These are phyloP conservation scores for Prunus mira DNA, from an alignment of 306 rosid genomes.

Conservation along the genomic window DNA sequence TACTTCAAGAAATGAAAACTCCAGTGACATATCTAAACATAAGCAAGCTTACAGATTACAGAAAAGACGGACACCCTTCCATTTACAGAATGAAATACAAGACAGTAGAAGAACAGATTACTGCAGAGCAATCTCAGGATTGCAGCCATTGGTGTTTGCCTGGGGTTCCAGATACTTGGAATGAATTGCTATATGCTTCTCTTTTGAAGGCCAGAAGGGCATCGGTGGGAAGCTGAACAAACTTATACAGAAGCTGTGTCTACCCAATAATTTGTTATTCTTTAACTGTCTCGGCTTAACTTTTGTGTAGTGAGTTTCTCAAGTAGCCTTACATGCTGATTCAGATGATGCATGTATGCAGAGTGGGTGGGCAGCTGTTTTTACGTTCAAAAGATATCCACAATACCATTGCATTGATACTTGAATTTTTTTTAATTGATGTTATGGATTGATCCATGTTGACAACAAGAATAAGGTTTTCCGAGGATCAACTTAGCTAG, in stretches of 20 bases:
- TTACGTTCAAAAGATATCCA: not conserved
- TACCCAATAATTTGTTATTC: not conserved
- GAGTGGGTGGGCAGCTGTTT: not conserved
- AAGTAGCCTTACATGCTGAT: constrained; percentile 7
- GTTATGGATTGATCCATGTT: not conserved
- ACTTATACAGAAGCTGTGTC: not conserved
- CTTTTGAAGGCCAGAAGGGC: constrained; percentile 32
- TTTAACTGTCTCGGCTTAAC: not conserved
- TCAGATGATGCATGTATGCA: constrained; percentile 4
- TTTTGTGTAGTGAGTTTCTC: not conserved
- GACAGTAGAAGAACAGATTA: constrained; percentile 30
- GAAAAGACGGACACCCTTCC: constrained; percentile 94
- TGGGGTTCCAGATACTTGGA: constrained; percentile 72
- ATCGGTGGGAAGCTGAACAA: constrained; percentile 17
- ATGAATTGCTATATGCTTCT: constrained; percentile 49
- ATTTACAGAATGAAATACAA: constrained; percentile 54
- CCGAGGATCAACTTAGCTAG: not conserved
- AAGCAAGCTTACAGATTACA: constrained; percentile 76
- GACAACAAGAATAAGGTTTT: not conserved
- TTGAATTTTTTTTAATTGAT: not conserved
- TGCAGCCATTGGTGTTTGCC: constrained; percentile 74
- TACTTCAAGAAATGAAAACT: constrained; percentile 64
- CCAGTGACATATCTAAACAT: constrained; percentile 75
- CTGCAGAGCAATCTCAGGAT: constrained; percentile 47
- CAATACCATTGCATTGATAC: not conserved